Evolutionary conservation across 1,139 yeast species (phyloP).

Genomic region (Pichia sp.): DNA sequence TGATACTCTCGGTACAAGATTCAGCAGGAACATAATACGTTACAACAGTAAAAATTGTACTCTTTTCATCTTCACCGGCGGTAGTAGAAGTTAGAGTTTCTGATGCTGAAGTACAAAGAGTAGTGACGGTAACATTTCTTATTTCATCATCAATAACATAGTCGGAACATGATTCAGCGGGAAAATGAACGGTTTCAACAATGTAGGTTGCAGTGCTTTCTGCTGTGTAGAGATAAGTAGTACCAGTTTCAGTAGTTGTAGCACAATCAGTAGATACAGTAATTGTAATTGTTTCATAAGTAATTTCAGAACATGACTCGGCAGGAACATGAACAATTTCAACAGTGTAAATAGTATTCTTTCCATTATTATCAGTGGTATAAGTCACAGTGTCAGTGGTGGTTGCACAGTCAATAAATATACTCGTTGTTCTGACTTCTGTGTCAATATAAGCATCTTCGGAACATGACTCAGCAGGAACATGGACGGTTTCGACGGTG

Average conservation of each 20-base stretch:
- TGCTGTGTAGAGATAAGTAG: neutral
- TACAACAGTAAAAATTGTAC: neutral
- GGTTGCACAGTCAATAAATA: neutral
- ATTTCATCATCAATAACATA: no score
- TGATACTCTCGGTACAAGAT: neutral
- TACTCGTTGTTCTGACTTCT: neutral
- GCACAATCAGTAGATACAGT: neutral
- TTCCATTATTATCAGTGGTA: neutral
- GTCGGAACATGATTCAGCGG: neutral
- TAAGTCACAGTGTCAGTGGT: neutral
- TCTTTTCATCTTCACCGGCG: neutral
- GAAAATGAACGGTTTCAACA: neutral
- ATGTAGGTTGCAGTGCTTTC: neutral
- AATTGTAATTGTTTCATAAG: no score
- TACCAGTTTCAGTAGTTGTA: neutral
- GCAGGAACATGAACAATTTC: neutral
- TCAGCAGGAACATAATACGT: neutral
- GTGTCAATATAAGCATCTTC: neutral
- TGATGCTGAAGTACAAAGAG: no score
- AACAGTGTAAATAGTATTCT: neutral
- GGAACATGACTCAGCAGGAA: neutral
- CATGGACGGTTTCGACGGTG: neutral
- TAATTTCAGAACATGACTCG: no score
- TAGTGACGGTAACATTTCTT: neutral
- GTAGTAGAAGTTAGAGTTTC: neutral